phyloP scores from a whole-genome alignment of 2,329 filamentous ascomycete genomes.

The Fusarium globosum region DNA sequence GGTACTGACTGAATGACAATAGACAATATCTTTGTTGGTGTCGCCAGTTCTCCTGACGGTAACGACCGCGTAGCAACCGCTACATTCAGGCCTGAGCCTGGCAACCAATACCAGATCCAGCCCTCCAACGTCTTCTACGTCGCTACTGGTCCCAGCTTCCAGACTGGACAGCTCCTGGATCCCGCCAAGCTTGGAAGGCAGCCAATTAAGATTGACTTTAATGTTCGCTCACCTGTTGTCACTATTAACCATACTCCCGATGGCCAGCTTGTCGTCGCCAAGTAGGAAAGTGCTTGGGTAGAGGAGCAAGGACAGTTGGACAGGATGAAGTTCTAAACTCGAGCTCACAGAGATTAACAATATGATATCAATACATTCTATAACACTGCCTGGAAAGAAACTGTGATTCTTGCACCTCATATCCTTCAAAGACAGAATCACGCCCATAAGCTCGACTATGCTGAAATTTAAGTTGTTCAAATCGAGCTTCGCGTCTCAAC shows the following conservation, averaged over 20 bases:
- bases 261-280: neutral
- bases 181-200: too few species aligned
- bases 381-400: neutral
- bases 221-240: neutral
- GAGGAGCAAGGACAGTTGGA: neutral
- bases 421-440: too few species aligned
- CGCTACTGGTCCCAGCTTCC: too few species aligned
- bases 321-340: accelerated
- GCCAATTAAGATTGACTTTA: too few species aligned
- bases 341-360: neutral
- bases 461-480: accelerated
- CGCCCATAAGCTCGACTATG: too few species aligned
- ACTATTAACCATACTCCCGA: neutral
- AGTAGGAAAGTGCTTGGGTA: accelerated
- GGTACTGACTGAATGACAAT: too few species aligned
- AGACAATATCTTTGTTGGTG: neutral
- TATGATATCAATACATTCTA: neutral
- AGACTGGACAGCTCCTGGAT: too few species aligned
- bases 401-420: too few species aligned
- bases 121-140: neutral
- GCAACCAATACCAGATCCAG: neutral
- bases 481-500: neutral
- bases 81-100: neutral
- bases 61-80: neutral
- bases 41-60: neutral